Conservation (phyloP, 305 asterid species). For the Plantago coronopus region DNA sequence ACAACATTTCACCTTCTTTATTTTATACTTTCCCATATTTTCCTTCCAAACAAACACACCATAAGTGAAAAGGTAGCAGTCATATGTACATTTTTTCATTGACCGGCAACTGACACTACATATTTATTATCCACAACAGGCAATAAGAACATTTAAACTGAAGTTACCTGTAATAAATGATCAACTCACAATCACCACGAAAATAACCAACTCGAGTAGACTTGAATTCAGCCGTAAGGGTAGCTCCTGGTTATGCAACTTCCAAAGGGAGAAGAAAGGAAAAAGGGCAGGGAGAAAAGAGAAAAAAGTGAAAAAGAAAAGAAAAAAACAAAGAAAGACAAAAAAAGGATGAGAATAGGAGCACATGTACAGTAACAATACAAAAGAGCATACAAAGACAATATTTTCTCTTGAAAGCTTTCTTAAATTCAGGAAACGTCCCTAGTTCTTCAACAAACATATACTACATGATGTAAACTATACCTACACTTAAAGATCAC, state of each 20-base stretch:
- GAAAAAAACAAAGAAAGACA: background rate
- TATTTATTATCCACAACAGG: slow-evolving; percentile 8
- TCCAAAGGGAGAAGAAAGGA: slow-evolving; percentile 27
- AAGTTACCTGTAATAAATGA: slow-evolving; percentile 47
- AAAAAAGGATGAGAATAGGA: slow-evolving; percentile 43
- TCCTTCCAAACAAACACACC: too few species aligned
- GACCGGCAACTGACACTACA: slow-evolving; percentile 15
- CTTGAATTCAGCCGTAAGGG: slow-evolving; percentile 46
- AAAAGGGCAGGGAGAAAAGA: background rate
- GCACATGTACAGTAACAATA: slow-evolving; percentile 25
- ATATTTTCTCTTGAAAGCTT: slow-evolving; percentile 17
- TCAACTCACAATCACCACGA: slow-evolving; percentile 40
- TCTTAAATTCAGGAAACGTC: slow-evolving; percentile 25
- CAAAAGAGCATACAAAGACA: slow-evolving; percentile 8
- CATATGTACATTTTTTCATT: slow-evolving; percentile 5
- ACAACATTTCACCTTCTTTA: too few species aligned
- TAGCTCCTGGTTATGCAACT: slow-evolving; percentile 60
- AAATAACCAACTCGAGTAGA: slow-evolving; percentile 53
- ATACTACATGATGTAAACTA: slow-evolving; percentile 21
- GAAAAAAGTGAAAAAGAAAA: background rate
- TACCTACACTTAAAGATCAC: slow-evolving; percentile 31
- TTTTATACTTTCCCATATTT: too few species aligned
- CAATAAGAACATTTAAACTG: slow-evolving; percentile 21
- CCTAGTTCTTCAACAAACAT: slow-evolving; percentile 17
- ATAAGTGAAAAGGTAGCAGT: background rate